These are phyloP conservation scores for Trametes cubensis DNA, from an alignment of 768 basidiomycete species.

Conservation along the genomic window DNA sequence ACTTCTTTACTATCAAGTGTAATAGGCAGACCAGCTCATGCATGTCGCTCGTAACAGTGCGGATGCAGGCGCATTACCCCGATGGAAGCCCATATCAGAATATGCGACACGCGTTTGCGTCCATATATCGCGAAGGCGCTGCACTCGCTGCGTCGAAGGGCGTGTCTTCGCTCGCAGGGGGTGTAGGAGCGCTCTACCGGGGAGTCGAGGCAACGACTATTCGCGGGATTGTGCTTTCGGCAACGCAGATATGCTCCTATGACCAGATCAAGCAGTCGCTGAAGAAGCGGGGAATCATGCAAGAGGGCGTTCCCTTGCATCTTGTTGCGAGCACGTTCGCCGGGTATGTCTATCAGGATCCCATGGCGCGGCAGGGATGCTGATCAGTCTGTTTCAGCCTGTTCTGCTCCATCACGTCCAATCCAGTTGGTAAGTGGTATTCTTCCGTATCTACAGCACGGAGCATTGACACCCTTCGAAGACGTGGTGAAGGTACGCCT, in stretches of 20 bases:
- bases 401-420: slow-evolving; percentile 41
- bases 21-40: background rate
- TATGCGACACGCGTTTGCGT: slow-evolving; percentile 37
- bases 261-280: slow-evolving; percentile 41
- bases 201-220: slow-evolving; percentile 39
- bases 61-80: slow-evolving; percentile 43
- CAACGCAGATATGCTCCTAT: slow-evolving; percentile 41
- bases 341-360: slow-evolving; percentile 26
- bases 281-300: slow-evolving; percentile 35
- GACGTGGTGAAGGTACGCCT: slow-evolving; percentile 43
- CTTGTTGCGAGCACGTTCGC: slow-evolving; percentile 39
- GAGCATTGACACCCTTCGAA: slow-evolving; percentile 2
- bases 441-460: background rate
- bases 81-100: slow-evolving; percentile 37
- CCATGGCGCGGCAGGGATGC: background rate
- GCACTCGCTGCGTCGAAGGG: slow-evolving; percentile 11
- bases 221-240: slow-evolving; percentile 38
- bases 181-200: slow-evolving; percentile 36
- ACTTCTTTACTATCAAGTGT: background rate
- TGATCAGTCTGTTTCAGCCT: slow-evolving; percentile 23
- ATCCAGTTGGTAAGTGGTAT: slow-evolving; percentile 36
- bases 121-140: slow-evolving; percentile 36
- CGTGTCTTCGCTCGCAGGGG: slow-evolving; percentile 22
- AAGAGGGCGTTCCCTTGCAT: slow-evolving; percentile 39
- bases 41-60: slow-evolving; percentile 26